A percentile compares a stretch with the other conserved stretches of the same genome.
Conservation (phyloP, 2,329 filamentous ascomycete genomes). For the Xylaria sp. region DNA sequence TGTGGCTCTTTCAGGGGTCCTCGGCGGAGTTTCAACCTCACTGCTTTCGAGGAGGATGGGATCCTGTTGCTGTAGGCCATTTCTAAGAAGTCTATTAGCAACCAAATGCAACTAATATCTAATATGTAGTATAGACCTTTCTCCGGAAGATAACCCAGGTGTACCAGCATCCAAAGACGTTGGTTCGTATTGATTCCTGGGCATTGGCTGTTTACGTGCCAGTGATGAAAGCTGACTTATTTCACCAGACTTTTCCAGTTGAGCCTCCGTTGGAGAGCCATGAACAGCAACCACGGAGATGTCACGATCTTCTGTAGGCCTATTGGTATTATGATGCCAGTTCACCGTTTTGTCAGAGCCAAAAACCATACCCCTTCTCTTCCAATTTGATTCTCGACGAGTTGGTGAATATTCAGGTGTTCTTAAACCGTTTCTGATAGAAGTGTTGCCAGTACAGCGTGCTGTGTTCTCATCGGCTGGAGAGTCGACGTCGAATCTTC, state of each 20-base stretch:
- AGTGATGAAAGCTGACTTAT: neutral
- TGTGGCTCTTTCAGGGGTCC: conserved; percentile 9
- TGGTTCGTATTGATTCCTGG: neutral
- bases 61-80: conserved; percentile 8
- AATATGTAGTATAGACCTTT: conserved; percentile 7
- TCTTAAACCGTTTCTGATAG: neutral
- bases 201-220: neutral
- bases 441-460: neutral
- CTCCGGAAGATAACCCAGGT: neutral
- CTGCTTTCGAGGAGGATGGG: conserved; percentile 31
- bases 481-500: conserved; percentile 27
- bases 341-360: conserved; percentile 2
- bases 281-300: conserved; percentile 1
- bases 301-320: conserved; percentile 9
- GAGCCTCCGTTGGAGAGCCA: neutral
- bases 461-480: conserved; percentile 3
- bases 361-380: conserved; percentile 28
- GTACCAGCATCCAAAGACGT: neutral
- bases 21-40: conserved; percentile 28
- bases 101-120: neutral
- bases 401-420: neutral
- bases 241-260: conserved; percentile 2
- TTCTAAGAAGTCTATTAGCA: conserved; percentile 13
- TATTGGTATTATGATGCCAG: neutral
- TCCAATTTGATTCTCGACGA: conserved; percentile 15